Percentiles rank a stretch among this genome's conserved stretches.
Evolutionary conservation across 371 early-diverging fungal genomes (phyloP).

Genomic region (Massospora cicadina): DNA sequence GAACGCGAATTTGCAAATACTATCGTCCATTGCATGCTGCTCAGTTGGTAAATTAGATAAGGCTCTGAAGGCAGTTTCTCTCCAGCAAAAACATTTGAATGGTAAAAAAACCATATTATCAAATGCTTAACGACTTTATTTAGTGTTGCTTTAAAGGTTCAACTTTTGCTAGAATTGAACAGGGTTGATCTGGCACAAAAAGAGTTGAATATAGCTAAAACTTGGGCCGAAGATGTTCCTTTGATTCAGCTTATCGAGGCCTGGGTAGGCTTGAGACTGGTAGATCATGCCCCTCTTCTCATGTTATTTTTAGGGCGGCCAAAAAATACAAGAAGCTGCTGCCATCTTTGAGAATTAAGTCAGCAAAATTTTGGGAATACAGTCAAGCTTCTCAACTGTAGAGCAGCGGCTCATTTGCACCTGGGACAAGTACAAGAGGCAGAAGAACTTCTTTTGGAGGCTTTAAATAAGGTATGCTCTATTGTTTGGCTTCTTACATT

Average conservation of each 20-base stretch:
- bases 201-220: conserved; percentile 44
- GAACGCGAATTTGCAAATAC: conserved; percentile 5
- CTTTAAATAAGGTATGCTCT: conserved; percentile 41
- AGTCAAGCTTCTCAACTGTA: conserved; percentile 54
- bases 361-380: conserved; percentile 54
- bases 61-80: conserved; percentile 3
- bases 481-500: background rate
- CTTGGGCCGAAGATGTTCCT: conserved; percentile 81
- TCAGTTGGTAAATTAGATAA: background rate
- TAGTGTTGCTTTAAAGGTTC: conserved; percentile 58
- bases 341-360: conserved; percentile 89
- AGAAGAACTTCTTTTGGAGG: conserved; percentile 59
- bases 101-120: background rate
- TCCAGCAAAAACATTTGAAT: conserved; percentile 10
- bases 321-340: conserved; percentile 68
- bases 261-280: conserved; percentile 58
- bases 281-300: conserved; percentile 14
- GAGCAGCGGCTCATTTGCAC: conserved; percentile 72
- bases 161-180: conserved; percentile 60
- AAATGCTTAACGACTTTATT: background rate
- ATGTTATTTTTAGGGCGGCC: conserved; percentile 36
- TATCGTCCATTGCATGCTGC: background rate
- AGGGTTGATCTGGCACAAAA: conserved; percentile 75
- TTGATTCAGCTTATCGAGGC: conserved; percentile 85
- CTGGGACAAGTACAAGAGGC: conserved; percentile 74